Percentiles rank a stretch among this genome's conserved stretches.
phyloP scores from a whole-genome alignment of 768 basidiomycete species.

The Pisolithus sp. region DNA sequence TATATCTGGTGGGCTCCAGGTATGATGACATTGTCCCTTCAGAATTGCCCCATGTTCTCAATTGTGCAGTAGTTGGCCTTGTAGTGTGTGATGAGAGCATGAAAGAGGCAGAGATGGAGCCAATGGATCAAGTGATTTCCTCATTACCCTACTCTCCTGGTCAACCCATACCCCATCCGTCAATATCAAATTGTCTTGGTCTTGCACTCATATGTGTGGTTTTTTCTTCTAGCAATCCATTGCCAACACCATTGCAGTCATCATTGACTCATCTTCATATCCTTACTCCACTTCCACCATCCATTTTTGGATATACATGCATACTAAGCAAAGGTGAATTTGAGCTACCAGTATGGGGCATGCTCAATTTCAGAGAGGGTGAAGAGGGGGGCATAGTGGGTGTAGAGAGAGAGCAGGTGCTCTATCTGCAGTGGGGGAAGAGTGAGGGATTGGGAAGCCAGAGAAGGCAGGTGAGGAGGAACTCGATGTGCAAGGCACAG shows the following conservation, averaged over 20 bases:
- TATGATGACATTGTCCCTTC: slow-evolving; percentile 69
- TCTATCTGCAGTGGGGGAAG: slow-evolving; percentile 76
- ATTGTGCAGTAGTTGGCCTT: slow-evolving; percentile 76
- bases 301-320: slow-evolving; percentile 31
- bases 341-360: slow-evolving; percentile 81
- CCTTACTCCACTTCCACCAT: slow-evolving; percentile 67
- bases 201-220: slow-evolving; percentile 65
- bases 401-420: slow-evolving; percentile 49
- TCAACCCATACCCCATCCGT: slow-evolving; percentile 47
- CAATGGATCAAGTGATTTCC: neutral
- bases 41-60: slow-evolving; percentile 68
- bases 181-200: slow-evolving; percentile 61
- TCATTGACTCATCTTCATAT: slow-evolving; percentile 52
- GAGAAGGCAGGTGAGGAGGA: slow-evolving; percentile 68
- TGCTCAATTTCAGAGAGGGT: slow-evolving; percentile 62
- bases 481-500: slow-evolving; percentile 81
- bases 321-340: slow-evolving; percentile 77
- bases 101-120: neutral
- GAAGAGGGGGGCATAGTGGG: slow-evolving; percentile 41
- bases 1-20: slow-evolving; percentile 68
- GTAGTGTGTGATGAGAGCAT: slow-evolving; percentile 38
- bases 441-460: slow-evolving; percentile 68
- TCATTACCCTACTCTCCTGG: slow-evolving; percentile 56
- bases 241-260: slow-evolving; percentile 17
- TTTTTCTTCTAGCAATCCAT: neutral